phyloP scores from a whole-genome alignment of 2,329 filamentous ascomycete species.

The Fusarium cyanostomum region DNA sequence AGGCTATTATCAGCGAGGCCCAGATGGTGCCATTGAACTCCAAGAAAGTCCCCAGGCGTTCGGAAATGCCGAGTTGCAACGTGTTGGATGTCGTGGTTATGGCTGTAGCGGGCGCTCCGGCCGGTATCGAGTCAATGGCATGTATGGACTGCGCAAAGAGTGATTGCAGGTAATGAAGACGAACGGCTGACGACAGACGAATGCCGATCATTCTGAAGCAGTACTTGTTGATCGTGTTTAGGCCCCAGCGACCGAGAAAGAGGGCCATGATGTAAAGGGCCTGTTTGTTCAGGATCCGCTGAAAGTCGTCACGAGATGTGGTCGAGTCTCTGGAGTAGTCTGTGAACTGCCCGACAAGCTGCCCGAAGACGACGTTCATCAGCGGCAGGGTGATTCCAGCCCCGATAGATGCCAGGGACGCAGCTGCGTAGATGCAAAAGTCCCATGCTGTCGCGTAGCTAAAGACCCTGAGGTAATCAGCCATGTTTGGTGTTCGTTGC shows the following conservation, averaged over 20 bases:
- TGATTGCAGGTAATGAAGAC: constrained; percentile 60
- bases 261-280: constrained; percentile 41
- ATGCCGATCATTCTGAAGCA: constrained; percentile 60
- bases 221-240: constrained; percentile 40
- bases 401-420: constrained; percentile 46
- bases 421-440: constrained; percentile 42
- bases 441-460: constrained; percentile 47
- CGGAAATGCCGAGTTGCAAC: constrained; percentile 63
- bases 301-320: constrained; percentile 18
- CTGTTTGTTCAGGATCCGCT: constrained; percentile 25
- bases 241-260: constrained; percentile 36
- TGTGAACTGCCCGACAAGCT: constrained; percentile 44
- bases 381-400: constrained; percentile 48
- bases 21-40: constrained; percentile 55
- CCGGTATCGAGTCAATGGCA: constrained; percentile 59
- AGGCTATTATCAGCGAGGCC: constrained; percentile 60
- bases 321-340: constrained; percentile 39
- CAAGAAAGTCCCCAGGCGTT: constrained; percentile 57
- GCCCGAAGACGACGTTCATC: constrained; percentile 51
- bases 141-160: constrained; percentile 61
- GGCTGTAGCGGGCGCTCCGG: constrained; percentile 60
- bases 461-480: constrained; percentile 43
- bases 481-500: constrained; percentile 23
- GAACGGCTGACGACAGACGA: constrained; percentile 59
- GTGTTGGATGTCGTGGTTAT: constrained; percentile 64